These are phyloP conservation scores for Penicillium brevicompactum DNA, from an alignment of 2,329 filamentous ascomycete genomes.

Conservation along the genomic window DNA sequence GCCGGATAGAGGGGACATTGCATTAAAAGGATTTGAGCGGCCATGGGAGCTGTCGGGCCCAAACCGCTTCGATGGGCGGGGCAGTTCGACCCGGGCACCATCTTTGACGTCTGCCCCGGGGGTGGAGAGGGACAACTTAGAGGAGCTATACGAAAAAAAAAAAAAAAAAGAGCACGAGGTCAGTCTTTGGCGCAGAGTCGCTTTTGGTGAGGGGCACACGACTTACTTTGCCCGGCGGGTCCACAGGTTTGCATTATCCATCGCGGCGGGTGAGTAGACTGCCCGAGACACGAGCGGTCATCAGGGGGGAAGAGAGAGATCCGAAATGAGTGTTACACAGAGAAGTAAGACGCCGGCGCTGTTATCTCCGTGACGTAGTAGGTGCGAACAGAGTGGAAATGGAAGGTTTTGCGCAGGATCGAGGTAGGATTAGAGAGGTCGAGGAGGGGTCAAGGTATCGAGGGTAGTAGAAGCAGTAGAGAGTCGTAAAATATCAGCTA, in stretches of 20 bases:
- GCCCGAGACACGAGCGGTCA: slow-evolving; percentile 42
- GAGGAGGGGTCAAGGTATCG: not conserved
- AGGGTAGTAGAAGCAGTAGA: not conserved
- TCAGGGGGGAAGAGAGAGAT: slow-evolving; percentile 29
- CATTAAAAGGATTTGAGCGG: slow-evolving; percentile 75
- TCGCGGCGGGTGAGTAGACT: slow-evolving; percentile 39
- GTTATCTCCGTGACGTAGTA: slow-evolving; percentile 9
- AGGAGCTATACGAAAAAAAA: slow-evolving; percentile 61
- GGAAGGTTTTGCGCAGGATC: not conserved
- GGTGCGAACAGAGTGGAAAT: not conserved
- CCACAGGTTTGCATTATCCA: slow-evolving; percentile 56
- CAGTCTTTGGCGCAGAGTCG: not conserved
- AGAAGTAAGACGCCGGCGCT: slow-evolving; percentile 5
- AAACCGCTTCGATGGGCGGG: slow-evolving; percentile 74
- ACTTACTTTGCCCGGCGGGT: slow-evolving; percentile 53
- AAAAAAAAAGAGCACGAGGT: not conserved
- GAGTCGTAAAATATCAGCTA: not conserved
- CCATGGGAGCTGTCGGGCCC: slow-evolving; percentile 73
- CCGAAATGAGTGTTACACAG: slow-evolving; percentile 16
- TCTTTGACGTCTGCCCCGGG: slow-evolving; percentile 60
- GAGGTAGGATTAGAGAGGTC: not conserved
- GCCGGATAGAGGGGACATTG: slow-evolving; percentile 69
- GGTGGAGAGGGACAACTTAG: slow-evolving; percentile 89
- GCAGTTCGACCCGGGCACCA: slow-evolving; percentile 55
- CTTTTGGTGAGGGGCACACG: not conserved